phyloP scores from a whole-genome alignment of 2,329 filamentous ascomycete species.

The Scolecobasidium constrictum region DNA sequence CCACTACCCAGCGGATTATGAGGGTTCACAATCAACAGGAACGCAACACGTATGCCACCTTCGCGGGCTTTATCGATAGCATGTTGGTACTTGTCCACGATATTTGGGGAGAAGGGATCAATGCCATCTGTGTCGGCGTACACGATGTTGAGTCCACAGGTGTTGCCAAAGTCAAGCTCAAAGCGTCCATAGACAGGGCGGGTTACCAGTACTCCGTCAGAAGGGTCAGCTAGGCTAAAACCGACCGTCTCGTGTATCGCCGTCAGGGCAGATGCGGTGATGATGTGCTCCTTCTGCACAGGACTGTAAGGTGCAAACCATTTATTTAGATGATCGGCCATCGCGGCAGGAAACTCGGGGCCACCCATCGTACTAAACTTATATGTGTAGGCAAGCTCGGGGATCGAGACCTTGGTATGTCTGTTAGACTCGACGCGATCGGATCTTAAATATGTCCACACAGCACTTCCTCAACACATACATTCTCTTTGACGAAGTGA shows the following conservation, averaged over 20 bases:
- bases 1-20: conserved; percentile 31
- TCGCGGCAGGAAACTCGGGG: conserved; percentile 25
- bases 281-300: conserved; percentile 26
- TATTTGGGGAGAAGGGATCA: conserved; percentile 26
- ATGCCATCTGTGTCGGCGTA: conserved; percentile 25
- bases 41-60: conserved; percentile 25
- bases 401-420: not conserved
- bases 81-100: conserved; percentile 26
- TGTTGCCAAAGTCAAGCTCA: conserved; percentile 33
- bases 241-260: conserved; percentile 32
- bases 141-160: conserved; percentile 22
- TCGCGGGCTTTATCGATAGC: conserved; percentile 22
- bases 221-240: conserved; percentile 30
- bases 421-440: not conserved
- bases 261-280: conserved; percentile 31
- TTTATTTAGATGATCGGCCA: conserved; percentile 31
- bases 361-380: conserved; percentile 27
- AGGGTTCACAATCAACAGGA: conserved; percentile 32
- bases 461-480: too few relatives aligned
- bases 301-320: conserved; percentile 24
- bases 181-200: conserved; percentile 40
- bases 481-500: conserved; percentile 28
- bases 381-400: conserved; percentile 25
- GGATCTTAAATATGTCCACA: not conserved
- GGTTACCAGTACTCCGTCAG: conserved; percentile 36